Base-by-base conservation (phyloP, 108 stramenopile species). In the Conticribra guillardii region DNA sequence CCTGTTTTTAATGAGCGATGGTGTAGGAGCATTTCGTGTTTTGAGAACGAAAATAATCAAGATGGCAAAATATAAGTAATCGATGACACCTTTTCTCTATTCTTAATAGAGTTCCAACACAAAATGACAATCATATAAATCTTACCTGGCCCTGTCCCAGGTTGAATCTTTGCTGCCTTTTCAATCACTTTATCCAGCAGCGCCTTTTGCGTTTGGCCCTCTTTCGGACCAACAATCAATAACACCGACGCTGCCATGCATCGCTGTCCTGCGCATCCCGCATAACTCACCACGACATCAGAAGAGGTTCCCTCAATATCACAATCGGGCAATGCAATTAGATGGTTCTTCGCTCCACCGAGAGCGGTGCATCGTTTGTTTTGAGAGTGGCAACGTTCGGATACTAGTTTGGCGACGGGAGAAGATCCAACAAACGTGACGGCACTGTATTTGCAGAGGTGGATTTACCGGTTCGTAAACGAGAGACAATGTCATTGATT, bases 301-400 rank as follows among this genome's bases (percentile, higher is more conserved):
- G 86, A 76, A 2, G 97, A 82, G 2, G 97, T 87, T 9, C 85
- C 70, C 24, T 89, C 90, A 5, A 89, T 47, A 45, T 98, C 89
- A 69, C 96, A 98, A 71, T 97, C 96, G 5, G 87, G 87, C 71
- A 98, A 73, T 0, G 96, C 96, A 29, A 98, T 82, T 55, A 98
- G 80, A 80, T 98, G 98, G 82, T 98, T 98, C 89, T 98, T 96
- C 22, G 98, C 98, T 17, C 98, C 98, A 0, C 98, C 98, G 16
- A 98, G 69, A 1, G 96, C 96, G 3, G 93, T 93, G 44, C 94
- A 92, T 28, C 96, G 89, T 73, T 97, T 98, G 79, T 95, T 81
- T 29, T 91, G 57, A 0, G 65, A 53, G 16, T 83, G 84, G 71
- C 93, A 94, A 7, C 89, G 80, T 15, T 89, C 68, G 1, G 87